Conservation (phyloP, 1,284 basidiomycete species). For the Tilletia horrida region DNA sequence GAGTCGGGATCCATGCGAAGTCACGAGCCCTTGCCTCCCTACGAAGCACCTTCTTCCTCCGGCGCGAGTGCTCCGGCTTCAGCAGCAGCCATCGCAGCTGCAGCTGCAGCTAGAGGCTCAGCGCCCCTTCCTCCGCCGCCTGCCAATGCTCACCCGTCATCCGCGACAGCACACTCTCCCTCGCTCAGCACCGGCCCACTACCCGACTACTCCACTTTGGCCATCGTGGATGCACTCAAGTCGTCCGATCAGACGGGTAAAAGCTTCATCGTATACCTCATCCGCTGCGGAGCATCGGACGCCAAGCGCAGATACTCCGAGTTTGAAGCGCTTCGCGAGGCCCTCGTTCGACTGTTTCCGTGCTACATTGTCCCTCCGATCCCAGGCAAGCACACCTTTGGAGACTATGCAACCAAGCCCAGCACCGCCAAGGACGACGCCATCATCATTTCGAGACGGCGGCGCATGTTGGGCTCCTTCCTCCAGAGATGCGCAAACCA, state of each 20-base stretch:
- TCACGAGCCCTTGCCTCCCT: too few species aligned
- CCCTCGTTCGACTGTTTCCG: conserved; percentile 82
- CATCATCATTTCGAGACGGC: conserved; percentile 82
- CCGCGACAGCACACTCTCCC: neutral
- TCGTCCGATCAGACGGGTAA: conserved; percentile 73
- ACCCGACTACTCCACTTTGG: conserved; percentile 10
- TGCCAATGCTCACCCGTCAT: too few species aligned
- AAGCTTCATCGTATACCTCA: conserved; percentile 91
- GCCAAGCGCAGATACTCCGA: conserved; percentile 91
- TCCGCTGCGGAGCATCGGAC: conserved; percentile 71
- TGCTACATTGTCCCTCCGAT: conserved; percentile 96
- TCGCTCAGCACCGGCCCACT: conserved; percentile 11
- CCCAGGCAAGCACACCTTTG: conserved; percentile 90
- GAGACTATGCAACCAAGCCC: conserved; percentile 96
- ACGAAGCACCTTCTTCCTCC: too few species aligned
- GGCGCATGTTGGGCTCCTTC: conserved; percentile 92
- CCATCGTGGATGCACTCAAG: conserved; percentile 88
- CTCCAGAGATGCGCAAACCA: conserved; percentile 83
- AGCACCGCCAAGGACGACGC: conserved; percentile 94
- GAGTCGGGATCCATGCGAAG: too few species aligned
- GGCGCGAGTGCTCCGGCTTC: neutral
- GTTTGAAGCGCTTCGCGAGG: conserved; percentile 86
- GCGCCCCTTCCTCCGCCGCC: neutral
- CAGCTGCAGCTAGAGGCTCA: neutral
- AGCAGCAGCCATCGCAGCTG: neutral